These are phyloP conservation scores for Candida labiduridarum DNA, from an alignment of 1,139 yeast genomes.

Conservation along the genomic window DNA sequence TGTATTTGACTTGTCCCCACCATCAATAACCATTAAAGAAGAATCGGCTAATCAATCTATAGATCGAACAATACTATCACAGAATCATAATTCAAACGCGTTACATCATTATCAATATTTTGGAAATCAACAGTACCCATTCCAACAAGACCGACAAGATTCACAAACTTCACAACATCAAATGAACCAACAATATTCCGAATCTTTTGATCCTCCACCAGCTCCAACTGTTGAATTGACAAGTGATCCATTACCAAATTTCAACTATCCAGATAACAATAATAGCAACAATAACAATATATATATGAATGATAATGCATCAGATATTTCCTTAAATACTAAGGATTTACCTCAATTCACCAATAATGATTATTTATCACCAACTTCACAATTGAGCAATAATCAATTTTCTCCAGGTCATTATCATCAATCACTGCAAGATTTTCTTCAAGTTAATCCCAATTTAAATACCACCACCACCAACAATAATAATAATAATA, in stretches of 20 bases:
- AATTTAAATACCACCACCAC: not conserved
- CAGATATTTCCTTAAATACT: constrained; percentile 12
- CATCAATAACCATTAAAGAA: constrained; percentile 11
- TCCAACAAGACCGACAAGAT: not conserved
- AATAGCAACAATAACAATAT: no score
- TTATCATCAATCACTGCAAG: constrained; percentile 6
- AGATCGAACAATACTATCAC: constrained; percentile 2
- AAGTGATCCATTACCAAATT: constrained; percentile 10
- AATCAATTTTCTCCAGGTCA: constrained; percentile 9
- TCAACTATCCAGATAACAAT: not conserved
- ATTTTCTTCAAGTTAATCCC: constrained; percentile 11
- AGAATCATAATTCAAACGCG: not conserved
- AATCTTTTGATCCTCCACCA: constrained; percentile 7
- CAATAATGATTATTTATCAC: constrained; percentile 17
- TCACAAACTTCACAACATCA: not conserved
- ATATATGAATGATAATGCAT: constrained; percentile 9
- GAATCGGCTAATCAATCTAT: not conserved
- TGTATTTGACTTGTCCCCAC: constrained; percentile 22
- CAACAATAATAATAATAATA: no score
- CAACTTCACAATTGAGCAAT: constrained; percentile 13
- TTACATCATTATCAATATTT: constrained; percentile 2
- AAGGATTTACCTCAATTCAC: constrained; percentile 9
- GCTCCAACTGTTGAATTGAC: constrained; percentile 8
- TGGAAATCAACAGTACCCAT: not conserved
- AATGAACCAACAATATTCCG: not conserved